Conservation (phyloP, 306 rosid genomes). For the Castanea mollissima region DNA sequence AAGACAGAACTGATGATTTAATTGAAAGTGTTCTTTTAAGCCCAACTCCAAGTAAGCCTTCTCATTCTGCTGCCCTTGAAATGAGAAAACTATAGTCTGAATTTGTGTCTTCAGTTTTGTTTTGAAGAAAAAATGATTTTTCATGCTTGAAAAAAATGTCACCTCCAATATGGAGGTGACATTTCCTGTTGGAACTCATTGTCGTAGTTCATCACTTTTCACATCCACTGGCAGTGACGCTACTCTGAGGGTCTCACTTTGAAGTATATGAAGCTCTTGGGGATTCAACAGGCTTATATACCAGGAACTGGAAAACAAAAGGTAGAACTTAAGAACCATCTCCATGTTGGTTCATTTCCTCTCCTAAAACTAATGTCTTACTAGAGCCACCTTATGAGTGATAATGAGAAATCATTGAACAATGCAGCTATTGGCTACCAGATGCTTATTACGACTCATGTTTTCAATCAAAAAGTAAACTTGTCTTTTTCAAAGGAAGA, state of each 20-base stretch:
- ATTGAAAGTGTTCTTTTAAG: constrained; percentile 25
- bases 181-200: constrained; percentile 64
- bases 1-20: constrained; percentile 33
- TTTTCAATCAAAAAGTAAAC: constrained; percentile 19
- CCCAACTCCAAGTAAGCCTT: constrained; percentile 43
- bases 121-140: constrained; percentile 39
- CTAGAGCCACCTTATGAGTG: constrained; percentile 43
- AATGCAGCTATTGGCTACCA: constrained; percentile 25
- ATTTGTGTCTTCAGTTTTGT: constrained; percentile 33
- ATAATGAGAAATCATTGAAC: constrained; percentile 32
- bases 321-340: constrained; percentile 46
- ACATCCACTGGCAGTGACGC: constrained; percentile 43
- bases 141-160: constrained; percentile 71
- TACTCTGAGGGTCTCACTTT: constrained; percentile 43
- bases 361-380: constrained; percentile 85
- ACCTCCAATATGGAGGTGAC: constrained; percentile 45
- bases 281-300: constrained; percentile 42
- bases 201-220: constrained; percentile 40
- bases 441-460: constrained; percentile 4
- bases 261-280: constrained; percentile 67
- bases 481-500: not conserved
- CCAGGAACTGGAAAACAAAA: constrained; percentile 36
- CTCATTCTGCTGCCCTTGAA: constrained; percentile 37
- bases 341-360: constrained; percentile 75
- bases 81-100: constrained; percentile 27